phyloP scores from a whole-genome alignment of 345 rosid genomes.

The Excoecaria cochinchinensis region DNA sequence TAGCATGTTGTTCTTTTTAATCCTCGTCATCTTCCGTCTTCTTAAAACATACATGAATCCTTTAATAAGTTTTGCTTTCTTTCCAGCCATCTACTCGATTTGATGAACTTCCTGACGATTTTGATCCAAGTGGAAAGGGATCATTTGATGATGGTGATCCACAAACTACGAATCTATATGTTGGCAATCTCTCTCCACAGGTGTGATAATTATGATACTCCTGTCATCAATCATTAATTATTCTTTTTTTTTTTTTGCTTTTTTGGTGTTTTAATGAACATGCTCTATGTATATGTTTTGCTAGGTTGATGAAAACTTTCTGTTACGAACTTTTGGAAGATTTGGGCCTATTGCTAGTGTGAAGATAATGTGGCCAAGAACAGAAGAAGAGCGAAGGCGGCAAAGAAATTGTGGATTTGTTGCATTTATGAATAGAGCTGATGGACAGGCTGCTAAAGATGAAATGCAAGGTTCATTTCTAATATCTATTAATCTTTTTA shows the following conservation, averaged over 20 bases:
- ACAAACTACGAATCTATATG: constrained; percentile 95
- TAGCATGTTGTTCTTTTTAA: background rate
- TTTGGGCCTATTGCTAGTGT: constrained; percentile 99
- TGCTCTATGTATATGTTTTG: constrained; percentile 2
- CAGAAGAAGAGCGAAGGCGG: constrained; percentile 90
- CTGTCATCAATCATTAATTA: background rate
- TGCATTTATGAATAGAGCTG: constrained; percentile 95
- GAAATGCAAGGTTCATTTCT: constrained; percentile 91
- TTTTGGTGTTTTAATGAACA: constrained; percentile 12
- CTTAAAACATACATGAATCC: constrained; percentile 4
- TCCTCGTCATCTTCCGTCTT: background rate
- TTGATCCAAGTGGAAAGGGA: constrained; percentile 99
- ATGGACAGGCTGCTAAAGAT: constrained; percentile 99
- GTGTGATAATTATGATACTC: constrained; percentile 30
- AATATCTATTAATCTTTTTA: background rate
- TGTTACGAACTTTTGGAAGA: constrained; percentile 96
- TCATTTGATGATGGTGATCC: constrained; percentile 99
- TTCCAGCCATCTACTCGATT: constrained; percentile 86
- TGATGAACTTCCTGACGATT: constrained; percentile 96
- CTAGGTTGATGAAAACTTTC: constrained; percentile 99
- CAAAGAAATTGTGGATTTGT: constrained; percentile 98
- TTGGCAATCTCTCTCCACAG: constrained; percentile 96
- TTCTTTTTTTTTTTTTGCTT: background rate
- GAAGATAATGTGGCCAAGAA: constrained; percentile 99
- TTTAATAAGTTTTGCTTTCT: constrained; percentile 25